Base-by-base conservation (phyloP, 495 filamentous ascomycete species). In the Endocarpon pusillum region DNA sequence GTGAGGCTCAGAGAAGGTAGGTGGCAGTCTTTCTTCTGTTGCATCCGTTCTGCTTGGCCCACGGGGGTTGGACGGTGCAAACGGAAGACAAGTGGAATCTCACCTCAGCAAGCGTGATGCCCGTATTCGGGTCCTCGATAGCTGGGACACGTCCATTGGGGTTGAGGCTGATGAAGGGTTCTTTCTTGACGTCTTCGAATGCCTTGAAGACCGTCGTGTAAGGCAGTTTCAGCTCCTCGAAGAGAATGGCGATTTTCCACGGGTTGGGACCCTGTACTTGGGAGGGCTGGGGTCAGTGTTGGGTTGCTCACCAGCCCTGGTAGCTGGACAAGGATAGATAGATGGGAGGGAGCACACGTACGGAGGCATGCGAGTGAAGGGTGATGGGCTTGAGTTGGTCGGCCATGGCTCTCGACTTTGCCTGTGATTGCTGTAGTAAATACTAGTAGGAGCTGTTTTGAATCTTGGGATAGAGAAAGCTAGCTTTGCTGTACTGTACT, bases 71-170 rank as follows among this genome's bases (percentile, higher is more conserved):
- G n/a, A n/a, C n/a, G n/a, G n/a, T n/a, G n/a, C n/a, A n/a, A n/a
- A n/a, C n/a, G n/a, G n/a, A n/a, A n/a, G n/a, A n/a, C n/a, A n/a
- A n/a, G n/a, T n/a, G n/a, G n/a, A n/a, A n/a, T n/a, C n/a, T n/a
- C n/a, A n/a, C n/a, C 44, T 83, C 78, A 73, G 75, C 82, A 9
- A 84, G 44, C 0, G 57, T 71, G 40, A 77, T 53, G 37, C 55
- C 64, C 0, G 67, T 76, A 57, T 85, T 82, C 16, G 69, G 64
- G 47, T 82, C 78, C 31, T 76, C 49, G 36, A 82, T 71, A 29
- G 62, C 55, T 21, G 65, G 64, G 30, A 61, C 45, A 10, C 81
- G 75, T 33, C 78, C 79, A 52, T 85, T 84, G 40, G 75, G 77
- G 49, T 81, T 84, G 57, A 78, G 42, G 9, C 55, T 53, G 6